Conservation (phyloP, 179 eudicot species). For the Pouteria campechiana region DNA sequence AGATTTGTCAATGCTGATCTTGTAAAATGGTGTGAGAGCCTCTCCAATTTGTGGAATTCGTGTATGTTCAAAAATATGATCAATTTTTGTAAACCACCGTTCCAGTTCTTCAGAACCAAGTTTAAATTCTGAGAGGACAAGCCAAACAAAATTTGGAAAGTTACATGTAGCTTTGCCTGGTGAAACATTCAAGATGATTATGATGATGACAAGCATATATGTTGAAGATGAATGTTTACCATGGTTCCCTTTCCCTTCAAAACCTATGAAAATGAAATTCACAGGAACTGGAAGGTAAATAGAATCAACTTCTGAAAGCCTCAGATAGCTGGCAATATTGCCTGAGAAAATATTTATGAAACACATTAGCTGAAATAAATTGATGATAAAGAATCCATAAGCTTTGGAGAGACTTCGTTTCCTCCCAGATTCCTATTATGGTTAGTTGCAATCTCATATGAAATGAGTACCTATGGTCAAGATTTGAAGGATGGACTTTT, state of each 20-base stretch:
- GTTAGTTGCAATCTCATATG: too few relatives aligned
- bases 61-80: constrained; percentile 89
- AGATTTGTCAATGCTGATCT: constrained; percentile 51
- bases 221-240: constrained; percentile 47
- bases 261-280: constrained; percentile 83
- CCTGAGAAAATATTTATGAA: constrained; percentile 38
- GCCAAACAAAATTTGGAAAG: too few relatives aligned
- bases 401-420: too few relatives aligned
- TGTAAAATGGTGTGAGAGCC: constrained; percentile 72
- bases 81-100: constrained; percentile 95
- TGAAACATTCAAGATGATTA: too few relatives aligned
- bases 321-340: constrained; percentile 69
- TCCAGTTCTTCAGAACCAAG: constrained; percentile 79
- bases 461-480: too few relatives aligned
- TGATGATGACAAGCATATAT: too few relatives aligned
- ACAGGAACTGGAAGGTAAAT: constrained; percentile 82
- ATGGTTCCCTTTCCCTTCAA: constrained; percentile 89
- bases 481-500: too few relatives aligned
- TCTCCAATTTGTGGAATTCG: constrained; percentile 75
- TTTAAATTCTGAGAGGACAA: constrained; percentile 44
- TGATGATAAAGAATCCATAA: too few relatives aligned
- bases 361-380: too few relatives aligned
- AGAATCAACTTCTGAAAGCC: constrained; percentile 85
- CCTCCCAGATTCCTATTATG: too few relatives aligned
- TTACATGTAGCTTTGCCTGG: too few relatives aligned